A percentile compares a stretch with the other conserved stretches of the same genome.
Evolutionary conservation across 1,284 basidiomycete genomes (phyloP).

Genomic region (Naganishia sp.): DNA sequence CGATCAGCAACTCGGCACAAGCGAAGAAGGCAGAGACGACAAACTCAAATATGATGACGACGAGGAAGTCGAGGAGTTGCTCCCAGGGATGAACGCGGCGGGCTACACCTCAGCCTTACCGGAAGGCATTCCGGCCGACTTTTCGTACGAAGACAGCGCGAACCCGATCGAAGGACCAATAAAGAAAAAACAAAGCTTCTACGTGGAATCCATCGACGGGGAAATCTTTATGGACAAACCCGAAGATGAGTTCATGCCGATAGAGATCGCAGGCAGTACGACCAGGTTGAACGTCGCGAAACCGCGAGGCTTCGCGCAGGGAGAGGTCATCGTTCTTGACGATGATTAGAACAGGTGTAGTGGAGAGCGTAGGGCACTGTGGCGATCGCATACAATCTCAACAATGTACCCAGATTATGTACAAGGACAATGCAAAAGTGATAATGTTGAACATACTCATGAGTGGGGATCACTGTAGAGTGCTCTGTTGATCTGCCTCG

Average conservation of each 20-base stretch:
- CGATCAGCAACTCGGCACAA: no score
- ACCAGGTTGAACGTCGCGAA: not conserved
- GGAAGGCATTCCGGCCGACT: no score
- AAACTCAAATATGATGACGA: constrained; percentile 16
- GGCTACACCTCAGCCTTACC: constrained; percentile 1
- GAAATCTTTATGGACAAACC: constrained; percentile 7
- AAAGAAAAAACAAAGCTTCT: constrained; percentile 16
- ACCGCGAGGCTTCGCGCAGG: not conserved
- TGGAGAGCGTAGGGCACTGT: no score
- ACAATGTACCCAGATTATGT: not conserved
- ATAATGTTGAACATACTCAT: not conserved
- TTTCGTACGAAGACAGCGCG: not conserved
- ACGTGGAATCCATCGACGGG: constrained; percentile 1
- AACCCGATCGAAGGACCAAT: not conserved
- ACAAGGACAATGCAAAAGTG: constrained; percentile 9
- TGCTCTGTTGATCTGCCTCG: constrained; percentile 3
- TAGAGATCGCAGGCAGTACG: not conserved
- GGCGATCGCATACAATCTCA: not conserved
- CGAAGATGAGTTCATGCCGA: not conserved
- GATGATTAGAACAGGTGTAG: constrained; percentile 1
- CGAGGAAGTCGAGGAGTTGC: not conserved
- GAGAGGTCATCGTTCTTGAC: constrained; percentile 6
- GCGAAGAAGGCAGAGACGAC: not conserved
- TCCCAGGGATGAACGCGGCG: constrained; percentile 20
- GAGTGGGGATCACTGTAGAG: not conserved